Percentiles rank a stretch among this genome's conserved stretches.
Evolutionary conservation across 192 early-diverging fungal species (phyloP).

Genomic region (Backusella mclennaniae): DNA sequence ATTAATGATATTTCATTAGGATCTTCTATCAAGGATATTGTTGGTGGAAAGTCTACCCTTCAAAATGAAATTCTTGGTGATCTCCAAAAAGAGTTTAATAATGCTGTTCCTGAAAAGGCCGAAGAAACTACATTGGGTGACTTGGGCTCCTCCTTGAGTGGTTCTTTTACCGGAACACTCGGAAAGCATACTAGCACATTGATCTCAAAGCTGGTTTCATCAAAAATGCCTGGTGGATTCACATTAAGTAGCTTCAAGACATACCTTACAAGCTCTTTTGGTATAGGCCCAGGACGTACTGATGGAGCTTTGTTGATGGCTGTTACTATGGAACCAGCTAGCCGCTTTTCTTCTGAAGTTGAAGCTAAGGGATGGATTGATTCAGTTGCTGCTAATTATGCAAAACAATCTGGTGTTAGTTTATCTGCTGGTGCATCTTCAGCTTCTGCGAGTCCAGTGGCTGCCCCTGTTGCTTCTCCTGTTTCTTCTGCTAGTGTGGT

Average conservation of each 20-base stretch:
- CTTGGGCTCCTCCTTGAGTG: constrained; percentile 64
- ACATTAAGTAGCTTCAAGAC: constrained; percentile 72
- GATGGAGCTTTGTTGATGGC: constrained; percentile 77
- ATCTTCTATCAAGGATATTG: constrained; percentile 91
- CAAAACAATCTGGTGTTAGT: constrained; percentile 62
- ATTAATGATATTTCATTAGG: constrained; percentile 65
- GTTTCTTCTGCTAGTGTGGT: constrained; percentile 41
- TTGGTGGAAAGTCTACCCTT: constrained; percentile 95
- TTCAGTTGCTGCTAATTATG: constrained; percentile 64
- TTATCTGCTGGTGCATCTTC: constrained; percentile 42
- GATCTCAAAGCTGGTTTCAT: constrained; percentile 73
- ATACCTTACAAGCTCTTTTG: constrained; percentile 66
- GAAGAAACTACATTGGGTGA: constrained; percentile 88
- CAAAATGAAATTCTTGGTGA: constrained; percentile 98
- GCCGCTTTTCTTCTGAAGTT: constrained; percentile 69
- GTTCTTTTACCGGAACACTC: constrained; percentile 60
- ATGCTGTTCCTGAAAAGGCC: constrained; percentile 81
- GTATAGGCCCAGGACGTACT: constrained; percentile 71
- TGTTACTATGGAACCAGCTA: constrained; percentile 77
- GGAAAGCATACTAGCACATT: constrained; percentile 80
- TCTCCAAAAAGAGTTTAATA: constrained; percentile 87
- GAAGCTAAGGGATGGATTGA: constrained; percentile 84
- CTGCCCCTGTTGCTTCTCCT: constrained; percentile 35
- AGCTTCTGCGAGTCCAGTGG: constrained; percentile 41
- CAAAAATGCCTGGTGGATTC: constrained; percentile 94